phyloP scores from a whole-genome alignment of 2,329 filamentous ascomycete species.

The Colletotrichum tropicicola region DNA sequence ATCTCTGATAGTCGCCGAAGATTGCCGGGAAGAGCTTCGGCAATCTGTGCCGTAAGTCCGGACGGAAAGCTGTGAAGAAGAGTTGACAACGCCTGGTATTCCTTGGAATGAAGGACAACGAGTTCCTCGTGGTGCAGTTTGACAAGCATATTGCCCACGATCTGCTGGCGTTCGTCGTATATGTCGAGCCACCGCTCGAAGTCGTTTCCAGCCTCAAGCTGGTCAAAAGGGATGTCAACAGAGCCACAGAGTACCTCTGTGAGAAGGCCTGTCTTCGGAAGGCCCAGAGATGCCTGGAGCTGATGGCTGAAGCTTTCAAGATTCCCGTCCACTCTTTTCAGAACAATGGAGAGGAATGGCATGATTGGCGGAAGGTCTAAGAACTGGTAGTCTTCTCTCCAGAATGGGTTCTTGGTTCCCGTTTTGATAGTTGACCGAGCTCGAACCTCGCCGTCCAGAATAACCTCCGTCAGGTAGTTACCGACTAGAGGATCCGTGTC shows the following conservation, averaged over 20 bases:
- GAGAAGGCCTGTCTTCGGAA: slow-evolving; percentile 52
- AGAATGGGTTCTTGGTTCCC: slow-evolving; percentile 79
- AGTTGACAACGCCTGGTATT: slow-evolving; percentile 85
- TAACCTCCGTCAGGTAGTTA: slow-evolving; percentile 82
- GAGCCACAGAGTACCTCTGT: slow-evolving; percentile 70
- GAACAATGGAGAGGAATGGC: slow-evolving; percentile 73
- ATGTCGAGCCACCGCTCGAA: slow-evolving; percentile 91
- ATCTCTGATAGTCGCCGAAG: slow-evolving; percentile 84
- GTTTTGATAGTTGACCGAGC: slow-evolving; percentile 78
- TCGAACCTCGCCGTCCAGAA: slow-evolving; percentile 81
- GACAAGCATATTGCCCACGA: slow-evolving; percentile 85
- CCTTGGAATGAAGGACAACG: slow-evolving; percentile 84
- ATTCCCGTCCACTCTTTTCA: slow-evolving; percentile 72
- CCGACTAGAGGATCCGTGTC: slow-evolving; percentile 61
- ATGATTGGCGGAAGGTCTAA: slow-evolving; percentile 75
- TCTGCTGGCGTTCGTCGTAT: slow-evolving; percentile 77
- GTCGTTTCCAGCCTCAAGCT: slow-evolving; percentile 79
- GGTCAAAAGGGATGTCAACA: slow-evolving; percentile 84
- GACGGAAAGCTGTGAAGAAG: slow-evolving; percentile 86
- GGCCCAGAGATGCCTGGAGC: slow-evolving; percentile 51
- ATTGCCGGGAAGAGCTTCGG: slow-evolving; percentile 79
- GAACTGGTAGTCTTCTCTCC: slow-evolving; percentile 85
- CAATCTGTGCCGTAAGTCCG: slow-evolving; percentile 85
- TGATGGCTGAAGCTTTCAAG: slow-evolving; percentile 56
- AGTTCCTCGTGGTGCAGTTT: slow-evolving; percentile 87